Evolutionary conservation across 805 yeast genomes (phyloP).

Genomic region (Lipomyces kockii): DNA sequence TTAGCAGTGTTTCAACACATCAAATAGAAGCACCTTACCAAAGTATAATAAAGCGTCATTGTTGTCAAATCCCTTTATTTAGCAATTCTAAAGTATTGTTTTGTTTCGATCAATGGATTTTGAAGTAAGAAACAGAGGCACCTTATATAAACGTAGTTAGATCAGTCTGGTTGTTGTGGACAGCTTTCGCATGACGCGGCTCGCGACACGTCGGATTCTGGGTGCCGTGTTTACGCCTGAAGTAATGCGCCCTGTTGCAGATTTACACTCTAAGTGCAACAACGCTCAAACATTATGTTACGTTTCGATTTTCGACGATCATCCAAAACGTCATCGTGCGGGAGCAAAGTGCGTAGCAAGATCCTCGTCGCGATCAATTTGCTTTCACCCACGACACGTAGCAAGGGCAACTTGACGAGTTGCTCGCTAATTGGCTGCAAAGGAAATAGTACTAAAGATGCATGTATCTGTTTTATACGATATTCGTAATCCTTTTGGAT

Average conservation of each 20-base stretch:
- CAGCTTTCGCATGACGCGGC: background rate
- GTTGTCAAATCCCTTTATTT: background rate
- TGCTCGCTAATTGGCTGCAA: background rate
- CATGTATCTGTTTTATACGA: background rate
- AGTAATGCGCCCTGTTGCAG: no score
- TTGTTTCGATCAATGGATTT: background rate
- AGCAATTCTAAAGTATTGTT: background rate
- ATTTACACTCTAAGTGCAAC: no score
- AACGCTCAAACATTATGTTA: no score
- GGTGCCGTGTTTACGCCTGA: no score
- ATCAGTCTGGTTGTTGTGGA: background rate
- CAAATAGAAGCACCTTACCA: conserved; percentile 42
- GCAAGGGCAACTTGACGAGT: background rate
- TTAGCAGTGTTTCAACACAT: background rate
- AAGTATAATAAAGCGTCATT: conserved; percentile 53
- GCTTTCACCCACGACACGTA: no score
- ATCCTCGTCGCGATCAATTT: no score
- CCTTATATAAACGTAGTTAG: background rate
- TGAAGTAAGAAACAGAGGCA: background rate
- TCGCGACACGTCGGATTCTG: no score
- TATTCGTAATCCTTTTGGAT: background rate
- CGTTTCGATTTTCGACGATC: no score
- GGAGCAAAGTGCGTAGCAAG: no score
- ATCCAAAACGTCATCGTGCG: background rate
- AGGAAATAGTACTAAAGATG: background rate